phyloP scores from a whole-genome alignment of 257 asterid species.

The Fraxinus quadrangulata region DNA sequence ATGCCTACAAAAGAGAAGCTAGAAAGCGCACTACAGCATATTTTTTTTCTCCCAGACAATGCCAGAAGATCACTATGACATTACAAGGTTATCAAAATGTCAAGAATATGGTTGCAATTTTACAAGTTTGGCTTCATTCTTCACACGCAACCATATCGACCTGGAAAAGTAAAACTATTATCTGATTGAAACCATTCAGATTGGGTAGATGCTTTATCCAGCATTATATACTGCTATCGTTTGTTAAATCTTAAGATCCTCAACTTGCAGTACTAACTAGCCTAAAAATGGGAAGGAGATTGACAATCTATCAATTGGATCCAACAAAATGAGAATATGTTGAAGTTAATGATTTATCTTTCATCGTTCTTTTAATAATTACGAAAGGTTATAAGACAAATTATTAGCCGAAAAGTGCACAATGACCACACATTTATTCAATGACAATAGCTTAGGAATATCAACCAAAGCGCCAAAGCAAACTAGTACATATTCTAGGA shows the following conservation, averaged over 20 bases:
- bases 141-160: neutral
- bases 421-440: too few species aligned
- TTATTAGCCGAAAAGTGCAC: too few species aligned
- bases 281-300: neutral
- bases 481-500: too few species aligned
- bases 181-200: neutral
- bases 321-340: too few species aligned
- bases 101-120: too few species aligned
- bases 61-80: neutral
- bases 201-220: neutral
- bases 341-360: too few species aligned
- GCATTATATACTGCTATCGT: neutral
- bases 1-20: neutral
- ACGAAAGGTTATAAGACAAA: too few species aligned
- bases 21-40: neutral
- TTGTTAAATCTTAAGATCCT: slow-evolving; percentile 1
- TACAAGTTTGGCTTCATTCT: neutral
- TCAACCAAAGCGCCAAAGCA: too few species aligned
- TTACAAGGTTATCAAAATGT: neutral
- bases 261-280: neutral
- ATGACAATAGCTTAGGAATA: too few species aligned
- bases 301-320: too few species aligned
- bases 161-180: neutral
- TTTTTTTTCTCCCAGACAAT: neutral
- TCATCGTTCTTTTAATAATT: too few species aligned